Evolutionary conservation across 2,329 filamentous ascomycete genomes (phyloP), one percentile per base, ranked within the genome.

Genomic region (Exophiala lecanii-corni): DNA sequence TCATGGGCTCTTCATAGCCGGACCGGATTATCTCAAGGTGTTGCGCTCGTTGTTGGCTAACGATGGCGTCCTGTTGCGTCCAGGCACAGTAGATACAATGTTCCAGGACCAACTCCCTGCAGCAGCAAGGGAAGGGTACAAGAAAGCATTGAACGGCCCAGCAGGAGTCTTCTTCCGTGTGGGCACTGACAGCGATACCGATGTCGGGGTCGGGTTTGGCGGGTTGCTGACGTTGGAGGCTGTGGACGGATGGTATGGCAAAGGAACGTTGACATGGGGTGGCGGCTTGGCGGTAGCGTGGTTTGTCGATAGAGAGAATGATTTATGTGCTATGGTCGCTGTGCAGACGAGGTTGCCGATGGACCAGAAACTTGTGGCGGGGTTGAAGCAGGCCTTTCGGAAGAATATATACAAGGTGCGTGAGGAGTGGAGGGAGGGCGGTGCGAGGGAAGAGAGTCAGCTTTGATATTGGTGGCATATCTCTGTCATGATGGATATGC

Each of bases 231-330:
- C 63, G 1, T 45, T 67, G 20, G 53, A 72, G 38, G 66, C 69
- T 44, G 49, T 63, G 2, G 60, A 69, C 2, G 66, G 66, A 3
- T 70, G 69, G 62, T 70, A 70, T 33, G 68, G 69, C 3, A 60
- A 64, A 25, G 47, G 57, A 1, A 73, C 70, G 0, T 54, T 73
- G 41, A 65, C 61, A 2, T 73, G 70, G 71, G 70, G 68, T 5
- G 72, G 72, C 2, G 69, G 70, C 0, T 26, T 68, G 49, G 72
- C 69, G 1, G 51, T 72, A 16, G 37, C 62, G 2, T 75, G 71
- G 72, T 74, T 74, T 15, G 61, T 74, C 40, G 71, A 74, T 51
- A 68, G 69, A 1, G 66, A 68, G 58, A 72, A 70, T 47, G 62
- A 65, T 10, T 46, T 74, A 3, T 72, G 68, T 36, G 69, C 65